Evolutionary conservation across 176 grass and related monocot genomes (phyloP).

Genomic region (Elymus sibiricus): DNA sequence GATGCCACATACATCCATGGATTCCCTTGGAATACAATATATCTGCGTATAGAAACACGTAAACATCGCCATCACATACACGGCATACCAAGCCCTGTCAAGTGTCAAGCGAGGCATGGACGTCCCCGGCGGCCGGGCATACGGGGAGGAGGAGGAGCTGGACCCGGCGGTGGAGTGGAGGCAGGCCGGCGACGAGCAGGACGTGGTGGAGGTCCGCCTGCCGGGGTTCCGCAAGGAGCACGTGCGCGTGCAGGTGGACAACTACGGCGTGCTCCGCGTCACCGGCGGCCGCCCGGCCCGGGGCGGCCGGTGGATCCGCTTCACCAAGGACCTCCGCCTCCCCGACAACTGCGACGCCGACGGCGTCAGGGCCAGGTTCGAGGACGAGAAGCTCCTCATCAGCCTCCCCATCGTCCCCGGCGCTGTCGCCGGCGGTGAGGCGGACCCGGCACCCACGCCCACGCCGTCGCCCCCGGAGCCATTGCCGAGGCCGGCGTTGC

Average conservation of each 20-base stretch:
- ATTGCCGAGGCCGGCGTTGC: neutral
- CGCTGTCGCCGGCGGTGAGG: neutral
- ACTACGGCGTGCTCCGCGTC: conserved; percentile 32
- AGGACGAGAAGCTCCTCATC: conserved; percentile 36
- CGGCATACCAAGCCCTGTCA: neutral
- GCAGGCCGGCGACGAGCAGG: neutral
- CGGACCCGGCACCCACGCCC: neutral
- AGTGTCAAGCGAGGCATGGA: conserved; percentile 22
- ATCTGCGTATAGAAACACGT: neutral
- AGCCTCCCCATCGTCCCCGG: conserved; percentile 21
- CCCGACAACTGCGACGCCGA: conserved; percentile 37
- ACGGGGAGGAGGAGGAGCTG: conserved; percentile 22
- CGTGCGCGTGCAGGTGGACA: conserved; percentile 43
- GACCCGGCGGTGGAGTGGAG: conserved; percentile 31
- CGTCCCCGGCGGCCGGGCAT: neutral
- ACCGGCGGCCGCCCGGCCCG: conserved; percentile 27
- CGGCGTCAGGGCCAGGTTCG: conserved; percentile 46
- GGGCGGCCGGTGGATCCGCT: conserved; percentile 3
- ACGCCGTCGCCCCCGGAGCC: neutral
- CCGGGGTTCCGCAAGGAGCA: conserved; percentile 59
- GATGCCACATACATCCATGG: neutral
- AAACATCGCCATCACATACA: conserved; percentile 4
- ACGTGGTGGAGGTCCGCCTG: conserved; percentile 39
- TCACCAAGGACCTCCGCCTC: conserved; percentile 44
- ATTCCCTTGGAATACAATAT: neutral